Percentiles rank a stretch among this genome's conserved stretches.
Evolutionary conservation across 2,329 filamentous ascomycete genomes (phyloP).

Genomic region (Colletotrichum sidae): DNA sequence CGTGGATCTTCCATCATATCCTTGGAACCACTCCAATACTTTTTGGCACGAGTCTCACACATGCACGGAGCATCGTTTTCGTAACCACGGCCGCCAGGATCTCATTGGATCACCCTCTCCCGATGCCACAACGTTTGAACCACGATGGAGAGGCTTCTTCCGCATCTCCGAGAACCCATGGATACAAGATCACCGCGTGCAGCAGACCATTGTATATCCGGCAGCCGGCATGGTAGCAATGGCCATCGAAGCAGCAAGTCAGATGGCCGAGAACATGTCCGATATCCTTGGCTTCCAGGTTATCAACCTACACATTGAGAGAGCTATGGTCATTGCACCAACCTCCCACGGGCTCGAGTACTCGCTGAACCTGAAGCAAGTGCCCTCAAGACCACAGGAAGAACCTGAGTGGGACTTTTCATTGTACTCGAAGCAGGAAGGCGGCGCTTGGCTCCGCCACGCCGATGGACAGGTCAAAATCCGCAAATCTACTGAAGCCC

Average conservation of each 20-base stretch:
- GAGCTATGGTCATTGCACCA: conserved; percentile 63
- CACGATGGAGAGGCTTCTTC: conserved; percentile 62
- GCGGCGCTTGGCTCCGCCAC: conserved; percentile 40
- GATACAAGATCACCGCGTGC: conserved; percentile 63
- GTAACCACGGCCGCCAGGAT: conserved; percentile 60
- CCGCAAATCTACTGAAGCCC: neutral
- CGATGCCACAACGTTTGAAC: conserved; percentile 58
- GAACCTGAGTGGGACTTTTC: conserved; percentile 50
- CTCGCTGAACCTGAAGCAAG: conserved; percentile 56
- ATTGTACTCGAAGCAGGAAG: conserved; percentile 59
- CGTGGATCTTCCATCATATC: conserved; percentile 61
- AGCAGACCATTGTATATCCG: conserved; percentile 62
- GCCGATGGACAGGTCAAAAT: conserved; percentile 39
- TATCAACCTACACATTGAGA: conserved; percentile 57
- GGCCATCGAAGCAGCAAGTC: conserved; percentile 59
- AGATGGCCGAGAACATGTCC: conserved; percentile 45
- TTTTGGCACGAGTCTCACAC: conserved; percentile 67
- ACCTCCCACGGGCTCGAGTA: conserved; percentile 62
- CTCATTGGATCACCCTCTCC: conserved; percentile 60
- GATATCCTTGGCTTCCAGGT: conserved; percentile 55
- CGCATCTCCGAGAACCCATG: conserved; percentile 62
- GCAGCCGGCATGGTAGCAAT: conserved; percentile 62
- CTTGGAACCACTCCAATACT: conserved; percentile 64
- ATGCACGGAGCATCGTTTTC: conserved; percentile 55
- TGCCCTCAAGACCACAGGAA: conserved; percentile 25